A percentile compares a stretch with the other conserved stretches of the same genome.
These are phyloP conservation scores for Oropetium thomaeum DNA, from an alignment of 176 grass and related monocot species.

Conservation along the genomic window DNA sequence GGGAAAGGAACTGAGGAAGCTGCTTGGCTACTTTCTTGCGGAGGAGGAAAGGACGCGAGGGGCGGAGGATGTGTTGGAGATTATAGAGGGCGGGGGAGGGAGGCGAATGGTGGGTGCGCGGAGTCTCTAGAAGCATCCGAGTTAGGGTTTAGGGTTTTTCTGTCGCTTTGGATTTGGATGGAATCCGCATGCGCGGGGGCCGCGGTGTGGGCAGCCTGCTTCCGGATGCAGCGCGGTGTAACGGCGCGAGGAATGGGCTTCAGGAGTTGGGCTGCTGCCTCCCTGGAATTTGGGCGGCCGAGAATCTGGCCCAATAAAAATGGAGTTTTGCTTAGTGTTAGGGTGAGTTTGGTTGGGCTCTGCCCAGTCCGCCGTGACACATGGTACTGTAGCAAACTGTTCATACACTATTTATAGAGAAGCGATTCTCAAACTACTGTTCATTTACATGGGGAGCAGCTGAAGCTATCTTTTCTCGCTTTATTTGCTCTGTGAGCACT, in stretches of 20 bases:
- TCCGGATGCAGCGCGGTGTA: not conserved
- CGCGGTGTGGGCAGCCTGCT: not conserved
- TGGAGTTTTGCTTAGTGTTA: too few relatives aligned
- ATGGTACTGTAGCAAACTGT: too few relatives aligned
- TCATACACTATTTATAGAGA: too few relatives aligned
- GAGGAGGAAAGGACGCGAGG: constrained; percentile 27
- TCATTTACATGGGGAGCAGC: too few relatives aligned
- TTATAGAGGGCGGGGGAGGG: constrained; percentile 25
- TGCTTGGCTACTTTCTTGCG: constrained; percentile 18
- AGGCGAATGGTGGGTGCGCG: constrained; percentile 19
- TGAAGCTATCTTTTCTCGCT: too few relatives aligned
- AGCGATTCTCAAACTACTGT: too few relatives aligned
- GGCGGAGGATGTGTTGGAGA: not conserved
- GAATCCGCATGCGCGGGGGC: not conserved
- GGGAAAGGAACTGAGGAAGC: constrained; percentile 2
- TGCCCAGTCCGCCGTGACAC: too few relatives aligned
- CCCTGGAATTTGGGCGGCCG: not conserved
- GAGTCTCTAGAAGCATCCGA: constrained; percentile 67
- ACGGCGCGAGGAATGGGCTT: not conserved
- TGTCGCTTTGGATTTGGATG: not conserved
- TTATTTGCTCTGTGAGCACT: too few relatives aligned
- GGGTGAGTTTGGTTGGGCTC: too few relatives aligned
- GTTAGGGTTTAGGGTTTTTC: constrained; percentile 71
- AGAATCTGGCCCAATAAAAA: not conserved
- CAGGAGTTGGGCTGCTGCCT: not conserved